Evolutionary conservation across 2,329 filamentous ascomycete genomes (phyloP).

Genomic region (Trichophyton mentagrophytes): DNA sequence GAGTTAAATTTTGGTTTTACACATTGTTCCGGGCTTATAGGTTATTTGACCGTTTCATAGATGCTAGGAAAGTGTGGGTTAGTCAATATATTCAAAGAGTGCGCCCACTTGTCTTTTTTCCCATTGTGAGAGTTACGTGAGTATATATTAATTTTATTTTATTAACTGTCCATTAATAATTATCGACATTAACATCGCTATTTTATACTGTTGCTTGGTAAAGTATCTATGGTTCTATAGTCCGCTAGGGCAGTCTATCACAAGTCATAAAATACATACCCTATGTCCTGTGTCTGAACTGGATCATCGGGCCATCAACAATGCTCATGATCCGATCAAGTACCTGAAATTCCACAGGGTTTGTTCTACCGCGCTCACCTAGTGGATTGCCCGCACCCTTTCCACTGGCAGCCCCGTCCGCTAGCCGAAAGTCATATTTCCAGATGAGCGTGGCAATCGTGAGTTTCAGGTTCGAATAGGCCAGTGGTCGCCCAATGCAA

Average conservation of each 20-base stretch:
- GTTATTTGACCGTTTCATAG: no score
- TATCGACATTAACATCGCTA: no score
- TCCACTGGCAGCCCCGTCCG: background rate
- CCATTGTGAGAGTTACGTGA: no score
- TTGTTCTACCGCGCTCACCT: background rate
- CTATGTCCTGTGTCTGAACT: background rate
- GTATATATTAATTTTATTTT: no score
- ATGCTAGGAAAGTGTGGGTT: no score
- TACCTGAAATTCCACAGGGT: background rate
- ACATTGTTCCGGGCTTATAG: no score
- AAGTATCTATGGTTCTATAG: no score
- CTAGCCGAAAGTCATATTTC: background rate
- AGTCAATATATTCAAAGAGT: no score
- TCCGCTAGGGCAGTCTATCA: background rate
- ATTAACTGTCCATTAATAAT: no score
- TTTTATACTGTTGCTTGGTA: no score
- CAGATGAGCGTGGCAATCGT: background rate
- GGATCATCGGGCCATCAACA: background rate
- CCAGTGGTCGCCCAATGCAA: background rate
- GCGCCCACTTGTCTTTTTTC: no score
- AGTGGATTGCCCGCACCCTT: background rate
- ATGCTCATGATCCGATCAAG: background rate
- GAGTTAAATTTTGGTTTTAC: background rate
- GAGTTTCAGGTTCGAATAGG: background rate
- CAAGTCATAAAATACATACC: background rate